Base-by-base conservation (phyloP, 495 filamentous ascomycete species). In the Xeromyces bisporus region DNA sequence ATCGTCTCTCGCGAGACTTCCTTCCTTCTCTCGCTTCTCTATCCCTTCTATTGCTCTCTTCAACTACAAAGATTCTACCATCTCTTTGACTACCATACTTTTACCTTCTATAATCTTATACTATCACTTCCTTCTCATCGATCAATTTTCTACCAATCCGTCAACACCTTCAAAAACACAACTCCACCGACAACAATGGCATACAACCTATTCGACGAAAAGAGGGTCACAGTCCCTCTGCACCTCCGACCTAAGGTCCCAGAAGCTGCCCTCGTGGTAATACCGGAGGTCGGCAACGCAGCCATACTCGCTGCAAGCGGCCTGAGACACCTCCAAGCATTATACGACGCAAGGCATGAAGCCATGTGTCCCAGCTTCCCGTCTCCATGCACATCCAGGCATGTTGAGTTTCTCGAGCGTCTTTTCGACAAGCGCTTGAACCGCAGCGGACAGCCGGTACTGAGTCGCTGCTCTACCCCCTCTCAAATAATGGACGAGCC, bases 401-500 rank as follows among this genome's bases (percentile, higher is more conserved):
- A 53, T 17, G 9, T n/a, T 8, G 7, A 5, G 2, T 46, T 47
- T 15, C 31, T 57, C 15, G 12, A 36, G 0, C 44, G 39, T 3
- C 43, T 57, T 15, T 27, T 38, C 7, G 24, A 24, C 12, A n/a
- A n/a, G n/a, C n/a, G n/a, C n/a, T n/a, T n/a, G n/a, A n/a, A n/a
- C n/a, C n/a, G n/a, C n/a, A n/a, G n/a, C 51, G 49, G 49, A 18
- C 28, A 8, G 27, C 34, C 21, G 32, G 43, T 18, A 32, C 28
- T 21, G 28, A 43, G 11, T 13, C 30, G 1, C 17, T 11, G 43
- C 18, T 35, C 44, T 4, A 47, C 44, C 3, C 33, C 49, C 6
- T 36, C 38, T 2, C 33, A 33, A 2, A 18, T 37, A 0, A 7
- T 33, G 9, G 51, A 53, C 34, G 42, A 53, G 18, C 40, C 47